These are phyloP conservation scores for Irpex sp. DNA, from an alignment of 1,284 basidiomycete genomes.

Conservation along the genomic window DNA sequence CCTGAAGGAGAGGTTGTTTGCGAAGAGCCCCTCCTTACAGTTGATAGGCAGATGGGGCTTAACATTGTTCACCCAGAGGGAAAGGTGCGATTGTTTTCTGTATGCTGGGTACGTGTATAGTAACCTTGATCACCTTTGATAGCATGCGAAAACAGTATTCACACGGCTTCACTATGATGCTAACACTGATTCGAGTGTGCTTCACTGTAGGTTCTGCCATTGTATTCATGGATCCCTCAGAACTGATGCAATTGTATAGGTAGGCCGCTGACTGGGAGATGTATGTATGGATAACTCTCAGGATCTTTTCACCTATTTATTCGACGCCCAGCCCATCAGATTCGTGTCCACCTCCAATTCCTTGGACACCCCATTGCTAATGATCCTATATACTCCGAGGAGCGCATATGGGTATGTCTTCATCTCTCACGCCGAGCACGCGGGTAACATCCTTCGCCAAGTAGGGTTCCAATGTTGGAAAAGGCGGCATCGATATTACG, in stretches of 20 bases:
- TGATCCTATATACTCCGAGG: slow-evolving; percentile 82
- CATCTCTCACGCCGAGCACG: neutral
- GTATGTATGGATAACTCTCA: slow-evolving; percentile 45
- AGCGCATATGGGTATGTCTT: slow-evolving; percentile 72
- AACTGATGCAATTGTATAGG: slow-evolving; percentile 39
- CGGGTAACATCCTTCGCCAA: neutral
- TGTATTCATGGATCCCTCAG: neutral
- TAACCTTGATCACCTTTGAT: neutral
- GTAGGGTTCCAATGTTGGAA: slow-evolving; percentile 71
- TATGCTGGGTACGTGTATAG: slow-evolving; percentile 1
- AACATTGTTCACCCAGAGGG: slow-evolving; percentile 94
- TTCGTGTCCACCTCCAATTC: slow-evolving; percentile 94
- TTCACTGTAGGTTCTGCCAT: slow-evolving; percentile 65
- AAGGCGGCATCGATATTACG: slow-evolving; percentile 76
- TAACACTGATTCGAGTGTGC: slow-evolving; percentile 81
- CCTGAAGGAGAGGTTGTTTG: slow-evolving; percentile 80
- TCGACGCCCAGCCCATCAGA: slow-evolving; percentile 75
- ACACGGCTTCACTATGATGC: slow-evolving; percentile 82
- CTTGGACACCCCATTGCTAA: slow-evolving; percentile 94
- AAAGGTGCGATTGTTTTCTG: slow-evolving; percentile 52
- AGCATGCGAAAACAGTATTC: slow-evolving; percentile 92
- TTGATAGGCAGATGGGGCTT: slow-evolving; percentile 94
- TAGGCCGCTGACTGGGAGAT: slow-evolving; percentile 82
- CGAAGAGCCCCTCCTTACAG: slow-evolving; percentile 85
- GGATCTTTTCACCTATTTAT: slow-evolving; percentile 1